These are phyloP conservation scores for Penicillium arizonense DNA, from an alignment of 495 filamentous ascomycete genomes.

Conservation along the genomic window DNA sequence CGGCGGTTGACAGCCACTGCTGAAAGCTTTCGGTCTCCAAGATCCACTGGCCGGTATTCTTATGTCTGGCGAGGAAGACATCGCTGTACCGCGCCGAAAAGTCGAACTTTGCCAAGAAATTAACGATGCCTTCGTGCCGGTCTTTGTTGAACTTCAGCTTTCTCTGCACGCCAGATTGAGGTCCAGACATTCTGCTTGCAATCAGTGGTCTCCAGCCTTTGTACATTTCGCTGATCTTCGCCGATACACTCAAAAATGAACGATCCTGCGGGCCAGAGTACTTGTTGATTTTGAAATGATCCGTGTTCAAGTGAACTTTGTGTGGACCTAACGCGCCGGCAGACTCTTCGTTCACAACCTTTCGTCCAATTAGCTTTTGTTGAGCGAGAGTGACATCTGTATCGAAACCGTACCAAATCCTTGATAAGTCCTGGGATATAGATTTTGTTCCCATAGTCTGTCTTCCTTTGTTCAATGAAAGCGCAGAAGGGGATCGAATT, in stretches of 20 bases:
- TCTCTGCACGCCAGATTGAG: background rate
- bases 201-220: background rate
- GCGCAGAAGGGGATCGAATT: background rate
- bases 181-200: background rate
- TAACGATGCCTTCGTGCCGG: background rate
- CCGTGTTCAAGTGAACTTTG: slow-evolving; percentile 2
- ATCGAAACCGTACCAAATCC: background rate
- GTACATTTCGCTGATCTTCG: slow-evolving; percentile 2
- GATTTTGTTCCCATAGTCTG: slow-evolving; percentile 1
- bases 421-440: background rate
- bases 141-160: background rate
- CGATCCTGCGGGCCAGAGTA: slow-evolving; percentile 1
- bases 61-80: background rate
- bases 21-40: background rate
- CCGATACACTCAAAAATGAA: background rate
- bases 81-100: slow-evolving; percentile 1
- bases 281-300: slow-evolving; percentile 8
- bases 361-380: background rate
- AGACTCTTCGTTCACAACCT: slow-evolving; percentile 2
- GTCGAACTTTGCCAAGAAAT: slow-evolving; percentile 1
- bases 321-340: slow-evolving; percentile 1
- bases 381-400: too few species aligned
- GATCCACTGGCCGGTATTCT: slow-evolving; percentile 1
- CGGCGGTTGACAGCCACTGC: background rate
- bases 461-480: slow-evolving; percentile 1